Evolutionary conservation across 306 rosid genomes (phyloP).

Genomic region (Quercus suber): DNA sequence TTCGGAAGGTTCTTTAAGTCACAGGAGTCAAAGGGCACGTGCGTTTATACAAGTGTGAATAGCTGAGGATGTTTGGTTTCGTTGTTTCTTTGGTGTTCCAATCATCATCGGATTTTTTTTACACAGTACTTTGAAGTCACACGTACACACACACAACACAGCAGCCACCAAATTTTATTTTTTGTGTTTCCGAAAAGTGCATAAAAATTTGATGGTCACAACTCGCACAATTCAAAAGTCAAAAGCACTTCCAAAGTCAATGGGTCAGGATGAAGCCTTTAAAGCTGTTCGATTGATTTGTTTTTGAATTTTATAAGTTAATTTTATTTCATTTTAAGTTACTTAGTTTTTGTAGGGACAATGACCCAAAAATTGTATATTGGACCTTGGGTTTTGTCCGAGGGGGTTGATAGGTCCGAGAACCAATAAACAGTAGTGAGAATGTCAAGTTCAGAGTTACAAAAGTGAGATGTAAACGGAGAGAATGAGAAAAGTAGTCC

Average conservation of each 20-base stretch:
- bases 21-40: constrained; percentile 53
- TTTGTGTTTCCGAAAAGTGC: not conserved
- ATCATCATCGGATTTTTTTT: not conserved
- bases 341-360: too few species aligned
- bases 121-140: not conserved
- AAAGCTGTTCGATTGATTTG: too few species aligned
- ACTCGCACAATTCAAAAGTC: not conserved
- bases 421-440: too few species aligned
- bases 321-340: too few species aligned
- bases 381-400: too few species aligned
- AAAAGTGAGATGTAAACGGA: too few species aligned
- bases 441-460: too few species aligned
- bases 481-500: too few species aligned
- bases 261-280: constrained; percentile 3
- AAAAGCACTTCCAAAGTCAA: not conserved
- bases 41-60: constrained; percentile 20
- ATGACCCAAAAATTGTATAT: too few species aligned
- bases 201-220: not conserved
- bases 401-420: too few species aligned
- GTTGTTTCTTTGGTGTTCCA: not conserved
- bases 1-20: constrained; percentile 44
- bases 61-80: not conserved
- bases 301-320: too few species aligned
- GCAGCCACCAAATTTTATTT: not conserved
- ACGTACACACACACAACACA: not conserved